A percentile compares a stretch with the other conserved stretches of the same genome.
phyloP scores from a whole-genome alignment of 306 rosid genomes.

The Trifolium subterraneum region DNA sequence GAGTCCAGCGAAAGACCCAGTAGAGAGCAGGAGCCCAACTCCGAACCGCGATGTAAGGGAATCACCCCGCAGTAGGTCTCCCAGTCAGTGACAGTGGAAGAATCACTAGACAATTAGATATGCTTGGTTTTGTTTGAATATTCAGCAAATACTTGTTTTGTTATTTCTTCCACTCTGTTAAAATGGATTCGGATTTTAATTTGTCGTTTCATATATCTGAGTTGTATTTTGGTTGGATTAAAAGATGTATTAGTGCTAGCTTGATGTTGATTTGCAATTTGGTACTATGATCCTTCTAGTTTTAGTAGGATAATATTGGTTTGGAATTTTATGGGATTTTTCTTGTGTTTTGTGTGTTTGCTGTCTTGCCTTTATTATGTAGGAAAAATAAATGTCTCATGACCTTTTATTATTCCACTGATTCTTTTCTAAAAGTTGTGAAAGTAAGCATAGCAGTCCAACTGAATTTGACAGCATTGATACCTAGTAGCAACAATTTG shows the following conservation, averaged over 20 bases:
- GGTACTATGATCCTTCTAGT: not conserved
- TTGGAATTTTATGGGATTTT: not conserved
- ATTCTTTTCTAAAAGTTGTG: not conserved
- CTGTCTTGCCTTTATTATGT: not conserved
- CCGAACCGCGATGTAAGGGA: slow-evolving; percentile 58
- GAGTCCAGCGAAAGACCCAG: slow-evolving; percentile 64
- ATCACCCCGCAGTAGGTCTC: slow-evolving; percentile 64
- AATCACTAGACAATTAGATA: slow-evolving; percentile 29
- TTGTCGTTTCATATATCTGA: slow-evolving; percentile 24
- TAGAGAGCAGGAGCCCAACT: slow-evolving; percentile 60
- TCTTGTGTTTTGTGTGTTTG: not conserved
- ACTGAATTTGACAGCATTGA: not conserved
- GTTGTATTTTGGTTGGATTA: slow-evolving; percentile 30
- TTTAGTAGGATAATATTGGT: slow-evolving; percentile 32
- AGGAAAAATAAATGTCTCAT: not conserved
- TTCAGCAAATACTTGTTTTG: not conserved
- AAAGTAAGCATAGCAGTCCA: not conserved
- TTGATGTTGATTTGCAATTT: slow-evolving; percentile 20
- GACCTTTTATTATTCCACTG: not conserved
- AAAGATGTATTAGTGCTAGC: slow-evolving; percentile 2
- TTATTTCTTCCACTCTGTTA: slow-evolving; percentile 18
- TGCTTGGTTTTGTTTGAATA: slow-evolving; percentile 37
- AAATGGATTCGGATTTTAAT: slow-evolving; percentile 26
- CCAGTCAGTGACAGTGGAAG: slow-evolving; percentile 55
- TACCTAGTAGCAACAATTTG: not conserved